phyloP scores from a whole-genome alignment of 495 filamentous ascomycete genomes.

The Trichoderma virens region DNA sequence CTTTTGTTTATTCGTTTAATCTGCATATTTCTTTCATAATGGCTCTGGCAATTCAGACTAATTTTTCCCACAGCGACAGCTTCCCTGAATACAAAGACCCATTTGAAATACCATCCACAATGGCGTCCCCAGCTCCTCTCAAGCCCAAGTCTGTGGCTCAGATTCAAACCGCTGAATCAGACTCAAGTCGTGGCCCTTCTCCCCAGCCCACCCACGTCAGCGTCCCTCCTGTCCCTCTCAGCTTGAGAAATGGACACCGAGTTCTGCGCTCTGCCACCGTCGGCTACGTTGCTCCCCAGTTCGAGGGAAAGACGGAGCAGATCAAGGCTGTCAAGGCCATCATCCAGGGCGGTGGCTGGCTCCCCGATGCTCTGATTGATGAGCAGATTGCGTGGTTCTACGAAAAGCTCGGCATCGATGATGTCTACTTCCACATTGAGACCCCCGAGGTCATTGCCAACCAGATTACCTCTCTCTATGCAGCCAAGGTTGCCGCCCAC shows the following conservation, averaged over 20 bases:
- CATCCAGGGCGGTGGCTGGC: conserved; percentile 55
- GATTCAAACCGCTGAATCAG: conserved; percentile 21
- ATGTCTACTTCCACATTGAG: conserved; percentile 97
- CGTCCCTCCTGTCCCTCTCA: conserved; percentile 55
- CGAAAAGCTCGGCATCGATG: conserved; percentile 92
- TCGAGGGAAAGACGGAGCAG: conserved; percentile 89
- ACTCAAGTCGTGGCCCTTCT: conserved; percentile 54
- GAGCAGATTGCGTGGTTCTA: conserved; percentile 94
- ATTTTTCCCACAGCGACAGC: conserved; percentile 29
- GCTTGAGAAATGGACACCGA: conserved; percentile 48
- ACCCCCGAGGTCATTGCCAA: conserved; percentile 78
- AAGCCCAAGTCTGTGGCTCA: conserved; percentile 26
- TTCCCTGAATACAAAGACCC: conserved; percentile 24
- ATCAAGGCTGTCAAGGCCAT: conserved; percentile 59
- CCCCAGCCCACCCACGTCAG: conserved; percentile 87
- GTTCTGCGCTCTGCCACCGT: conserved; percentile 84
- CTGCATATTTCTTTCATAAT: neutral
- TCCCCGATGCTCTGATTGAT: conserved; percentile 74
- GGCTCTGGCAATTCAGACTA: conserved; percentile 34
- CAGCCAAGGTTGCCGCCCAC: conserved; percentile 92
- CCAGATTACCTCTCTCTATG: conserved; percentile 92
- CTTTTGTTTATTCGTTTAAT: neutral
- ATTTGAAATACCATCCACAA: conserved; percentile 29
- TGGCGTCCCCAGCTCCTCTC: conserved; percentile 17
- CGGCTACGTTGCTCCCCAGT: conserved; percentile 91